Percentiles rank a stretch among this genome's conserved stretches.
phyloP scores from a whole-genome alignment of 495 filamentous ascomycete genomes.

The Bombardia bombarda region DNA sequence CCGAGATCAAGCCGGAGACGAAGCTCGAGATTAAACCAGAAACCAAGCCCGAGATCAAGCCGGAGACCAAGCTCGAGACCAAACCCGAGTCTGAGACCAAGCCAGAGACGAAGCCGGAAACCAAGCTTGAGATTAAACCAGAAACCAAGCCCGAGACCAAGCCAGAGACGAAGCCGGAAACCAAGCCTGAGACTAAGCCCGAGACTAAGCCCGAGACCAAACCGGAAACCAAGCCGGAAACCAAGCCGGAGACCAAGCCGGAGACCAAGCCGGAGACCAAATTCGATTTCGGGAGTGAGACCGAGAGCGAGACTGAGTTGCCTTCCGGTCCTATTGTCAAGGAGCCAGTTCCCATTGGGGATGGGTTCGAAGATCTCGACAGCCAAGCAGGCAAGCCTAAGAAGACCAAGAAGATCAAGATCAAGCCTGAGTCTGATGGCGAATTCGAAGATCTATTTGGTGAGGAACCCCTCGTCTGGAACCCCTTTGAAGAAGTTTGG shows the following conservation, averaged over 20 bases:
- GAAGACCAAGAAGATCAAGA: too few relatives aligned
- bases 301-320: background rate
- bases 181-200: background rate
- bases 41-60: background rate
- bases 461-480: too few relatives aligned
- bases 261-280: background rate
- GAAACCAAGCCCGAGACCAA: background rate
- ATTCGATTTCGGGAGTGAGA: background rate
- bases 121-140: background rate
- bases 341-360: too few relatives aligned
- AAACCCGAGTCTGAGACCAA: background rate
- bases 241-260: background rate
- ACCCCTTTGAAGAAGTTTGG: background rate
- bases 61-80: background rate
- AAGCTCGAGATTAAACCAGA: background rate
- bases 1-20: background rate
- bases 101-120: background rate
- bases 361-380: too few relatives aligned
- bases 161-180: background rate
- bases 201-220: background rate
- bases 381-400: too few relatives aligned
- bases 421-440: too few relatives aligned
- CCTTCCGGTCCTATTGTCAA: too few relatives aligned
- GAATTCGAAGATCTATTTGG: too few relatives aligned
- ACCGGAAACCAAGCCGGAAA: background rate